These are phyloP conservation scores for Camellia japonica DNA, from an alignment of 148 eudicot genomes.

Conservation along the genomic window DNA sequence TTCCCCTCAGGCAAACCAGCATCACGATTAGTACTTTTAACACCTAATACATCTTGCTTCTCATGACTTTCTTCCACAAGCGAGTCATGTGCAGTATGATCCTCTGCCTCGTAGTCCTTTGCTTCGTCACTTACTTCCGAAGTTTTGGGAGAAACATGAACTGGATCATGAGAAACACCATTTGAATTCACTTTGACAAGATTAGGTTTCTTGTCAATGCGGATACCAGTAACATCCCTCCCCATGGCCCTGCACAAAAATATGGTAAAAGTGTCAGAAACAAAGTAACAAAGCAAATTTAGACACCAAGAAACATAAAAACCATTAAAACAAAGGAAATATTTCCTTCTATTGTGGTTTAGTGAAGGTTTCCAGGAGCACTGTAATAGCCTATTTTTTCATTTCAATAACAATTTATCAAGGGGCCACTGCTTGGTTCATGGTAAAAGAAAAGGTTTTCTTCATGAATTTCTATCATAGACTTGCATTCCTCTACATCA, in stretches of 20 bases:
- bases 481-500: background rate
- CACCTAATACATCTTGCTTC: slow-evolving; percentile 47
- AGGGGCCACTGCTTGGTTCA: background rate
- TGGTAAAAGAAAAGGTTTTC: background rate
- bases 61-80: slow-evolving; percentile 38
- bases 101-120: slow-evolving; percentile 40
- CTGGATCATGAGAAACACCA: slow-evolving; percentile 40
- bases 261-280: background rate
- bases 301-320: background rate
- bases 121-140: slow-evolving; percentile 34
- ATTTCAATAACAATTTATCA: background rate
- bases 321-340: too few species aligned
- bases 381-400: too few species aligned
- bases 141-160: slow-evolving; percentile 37
- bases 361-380: too few species aligned
- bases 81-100: slow-evolving; percentile 38
- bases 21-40: slow-evolving; percentile 41
- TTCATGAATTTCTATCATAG: background rate
- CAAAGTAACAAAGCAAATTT: background rate
- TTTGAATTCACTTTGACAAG: slow-evolving; percentile 47
- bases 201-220: slow-evolving; percentile 42
- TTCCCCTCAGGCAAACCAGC: slow-evolving; percentile 28
- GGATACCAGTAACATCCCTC: slow-evolving; percentile 67
- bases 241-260: slow-evolving; percentile 72
- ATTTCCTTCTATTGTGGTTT: background rate